Base-by-base conservation (phyloP, 768 basidiomycete species). In the Suillus clintonianus region DNA sequence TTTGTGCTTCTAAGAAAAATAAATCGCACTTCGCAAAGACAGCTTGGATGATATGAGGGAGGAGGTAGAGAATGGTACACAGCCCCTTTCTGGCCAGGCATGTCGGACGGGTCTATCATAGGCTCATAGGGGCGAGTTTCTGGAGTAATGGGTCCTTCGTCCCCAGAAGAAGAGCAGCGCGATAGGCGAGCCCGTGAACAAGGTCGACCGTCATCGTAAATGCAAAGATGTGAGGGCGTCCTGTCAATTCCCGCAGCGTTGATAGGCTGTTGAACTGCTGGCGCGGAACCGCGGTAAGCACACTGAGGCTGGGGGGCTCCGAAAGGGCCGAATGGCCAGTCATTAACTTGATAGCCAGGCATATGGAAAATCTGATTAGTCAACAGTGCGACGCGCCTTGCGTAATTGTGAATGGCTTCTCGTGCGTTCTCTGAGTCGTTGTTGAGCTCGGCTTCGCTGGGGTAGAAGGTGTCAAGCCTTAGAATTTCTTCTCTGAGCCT, bases 381-480 rank as follows among this genome's bases (percentile, higher is more conserved):
- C n/a, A n/a, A n/a, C n/a, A n/a, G n/a, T n/a, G n/a, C n/a, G n/a
- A n/a, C n/a, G n/a, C n/a, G n/a, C n/a, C n/a, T n/a, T n/a, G n/a
- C n/a, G n/a, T n/a, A n/a, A n/a, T n/a, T n/a, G 13, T 2, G 32
- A 30, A 13, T 22, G 19, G 15, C 24, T 34, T 27, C 34, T 27
- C 30, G 22, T 22, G 36, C 70, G 9, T 67, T 62, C n/a, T 67
- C 56, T 53, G 70, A 68, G 19, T 78, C 73, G 39, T 64, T 30
- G n/a, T 63, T 65, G 37, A 86, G 71, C 66, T 87, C 85, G 43
- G 78, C 77, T 32, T 83, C 80, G 34, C 79, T 77, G 78, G 85
- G 78, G 71, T 85, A 89, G 79, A 94, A 89, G 3, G 84, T 83
- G 32, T 85, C 81, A 36, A 90, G 76, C 6, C 74, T 72, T n/a